Evolutionary conservation across 441 rosid genomes (phyloP).

Genomic region (Raphanus hybrid): DNA sequence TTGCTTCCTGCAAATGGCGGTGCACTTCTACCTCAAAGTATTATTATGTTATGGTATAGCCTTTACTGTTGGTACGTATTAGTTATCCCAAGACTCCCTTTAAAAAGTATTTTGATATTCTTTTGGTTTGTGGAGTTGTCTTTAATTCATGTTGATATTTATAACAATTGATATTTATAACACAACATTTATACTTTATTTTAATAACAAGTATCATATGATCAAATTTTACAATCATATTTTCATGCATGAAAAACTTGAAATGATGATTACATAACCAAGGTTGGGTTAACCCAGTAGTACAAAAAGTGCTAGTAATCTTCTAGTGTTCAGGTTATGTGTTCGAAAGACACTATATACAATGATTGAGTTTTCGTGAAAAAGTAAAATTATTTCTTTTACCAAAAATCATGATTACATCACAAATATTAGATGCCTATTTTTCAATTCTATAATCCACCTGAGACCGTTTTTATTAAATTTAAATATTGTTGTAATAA

Average conservation of each 20-base stretch:
- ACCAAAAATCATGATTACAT: too few relatives aligned
- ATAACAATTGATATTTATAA: background rate
- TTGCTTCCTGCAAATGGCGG: constrained; percentile 40
- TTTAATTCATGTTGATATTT: background rate
- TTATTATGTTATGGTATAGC: constrained; percentile 24
- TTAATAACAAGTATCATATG: background rate
- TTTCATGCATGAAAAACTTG: background rate
- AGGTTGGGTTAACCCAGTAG: too few relatives aligned
- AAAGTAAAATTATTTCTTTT: too few relatives aligned
- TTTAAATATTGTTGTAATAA: background rate
- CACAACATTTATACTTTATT: background rate
- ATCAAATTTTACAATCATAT: background rate
- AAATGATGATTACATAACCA: background rate
- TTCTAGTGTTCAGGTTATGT: too few relatives aligned
- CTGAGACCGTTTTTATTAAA: background rate
- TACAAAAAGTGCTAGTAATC: too few relatives aligned
- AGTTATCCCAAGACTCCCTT: background rate
- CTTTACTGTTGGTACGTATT: constrained; percentile 36
- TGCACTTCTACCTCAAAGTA: constrained; percentile 39
- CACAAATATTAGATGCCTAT: too few relatives aligned
- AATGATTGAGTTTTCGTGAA: too few relatives aligned
- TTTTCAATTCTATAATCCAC: background rate
- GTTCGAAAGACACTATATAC: too few relatives aligned
- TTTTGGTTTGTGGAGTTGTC: background rate
- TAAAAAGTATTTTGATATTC: background rate